A percentile compares a stretch with the other conserved stretches of the same genome.
Conservation (phyloP, 257 asterid species). For the Solanum sejunctum region DNA sequence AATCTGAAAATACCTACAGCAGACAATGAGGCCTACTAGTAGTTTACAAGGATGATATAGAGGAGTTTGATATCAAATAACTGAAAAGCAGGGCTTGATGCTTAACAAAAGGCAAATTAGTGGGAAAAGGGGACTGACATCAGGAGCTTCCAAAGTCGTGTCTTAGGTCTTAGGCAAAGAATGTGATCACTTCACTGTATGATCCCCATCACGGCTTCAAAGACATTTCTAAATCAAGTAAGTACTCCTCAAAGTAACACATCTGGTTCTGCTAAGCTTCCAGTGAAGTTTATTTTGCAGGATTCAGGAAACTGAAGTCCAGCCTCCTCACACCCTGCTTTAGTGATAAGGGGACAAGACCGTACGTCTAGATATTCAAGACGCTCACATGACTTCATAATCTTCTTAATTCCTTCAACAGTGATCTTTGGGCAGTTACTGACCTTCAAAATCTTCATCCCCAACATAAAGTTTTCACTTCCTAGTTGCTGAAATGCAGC, state of each 20-base stretch:
- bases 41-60: not conserved
- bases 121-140: not conserved
- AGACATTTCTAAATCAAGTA: not conserved
- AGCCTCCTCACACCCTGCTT: constrained; percentile 52
- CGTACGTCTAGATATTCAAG: constrained; percentile 83
- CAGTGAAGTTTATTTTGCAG: constrained; percentile 65
- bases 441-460: constrained; percentile 54
- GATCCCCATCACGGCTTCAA: not conserved
- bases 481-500: constrained; percentile 65
- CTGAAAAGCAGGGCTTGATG: not conserved
- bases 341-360: constrained; percentile 69
- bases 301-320: constrained; percentile 58
- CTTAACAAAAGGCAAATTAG: not conserved
- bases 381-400: constrained; percentile 46
- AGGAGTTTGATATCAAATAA: not conserved
- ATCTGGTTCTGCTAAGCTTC: constrained; percentile 72
- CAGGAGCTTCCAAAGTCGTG: not conserved
- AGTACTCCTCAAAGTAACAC: constrained; percentile 28
- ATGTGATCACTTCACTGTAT: not conserved
- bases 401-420: constrained; percentile 43
- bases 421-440: constrained; percentile 78
- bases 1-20: not conserved
- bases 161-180: not conserved
- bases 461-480: constrained; percentile 24
- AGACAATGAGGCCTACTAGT: not conserved